These are phyloP conservation scores for Carex kokanica DNA, from an alignment of 176 grass and related monocot genomes.

Conservation along the genomic window DNA sequence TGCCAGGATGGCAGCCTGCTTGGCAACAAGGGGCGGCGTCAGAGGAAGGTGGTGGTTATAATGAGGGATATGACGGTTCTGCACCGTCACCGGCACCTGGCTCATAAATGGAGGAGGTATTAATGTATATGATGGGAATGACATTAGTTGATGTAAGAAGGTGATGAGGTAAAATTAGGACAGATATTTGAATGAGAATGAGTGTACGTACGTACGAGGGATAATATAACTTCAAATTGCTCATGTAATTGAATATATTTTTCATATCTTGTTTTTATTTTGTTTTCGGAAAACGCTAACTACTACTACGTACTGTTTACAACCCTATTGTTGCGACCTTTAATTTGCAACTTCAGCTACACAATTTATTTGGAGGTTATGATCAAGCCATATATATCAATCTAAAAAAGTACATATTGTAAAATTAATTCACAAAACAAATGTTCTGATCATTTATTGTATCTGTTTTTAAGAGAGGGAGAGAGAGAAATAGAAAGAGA, in stretches of 20 bases:
- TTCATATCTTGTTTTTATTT: background rate
- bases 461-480: background rate
- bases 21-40: constrained; percentile 46
- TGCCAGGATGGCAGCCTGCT: constrained; percentile 58
- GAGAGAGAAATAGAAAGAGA: no score
- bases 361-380: background rate
- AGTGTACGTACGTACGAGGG: background rate
- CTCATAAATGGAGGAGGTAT: background rate
- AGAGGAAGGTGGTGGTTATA: constrained; percentile 39
- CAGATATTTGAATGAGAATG: background rate
- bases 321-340: background rate
- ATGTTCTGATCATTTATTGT: background rate
- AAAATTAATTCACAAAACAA: no score
- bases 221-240: constrained; percentile 1
- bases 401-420: no score
- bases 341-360: background rate
- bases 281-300: background rate
- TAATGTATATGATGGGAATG: constrained; percentile 9
- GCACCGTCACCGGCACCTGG: background rate
- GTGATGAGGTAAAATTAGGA: background rate
- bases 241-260: background rate
- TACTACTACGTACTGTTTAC: background rate
- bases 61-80: constrained; percentile 53
- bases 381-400: background rate
- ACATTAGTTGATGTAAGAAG: background rate